A percentile compares a stretch with the other conserved stretches of the same genome.
These are phyloP conservation scores for Barbarea vulgaris DNA, from an alignment of 345 rosid species.

Conservation along the genomic window DNA sequence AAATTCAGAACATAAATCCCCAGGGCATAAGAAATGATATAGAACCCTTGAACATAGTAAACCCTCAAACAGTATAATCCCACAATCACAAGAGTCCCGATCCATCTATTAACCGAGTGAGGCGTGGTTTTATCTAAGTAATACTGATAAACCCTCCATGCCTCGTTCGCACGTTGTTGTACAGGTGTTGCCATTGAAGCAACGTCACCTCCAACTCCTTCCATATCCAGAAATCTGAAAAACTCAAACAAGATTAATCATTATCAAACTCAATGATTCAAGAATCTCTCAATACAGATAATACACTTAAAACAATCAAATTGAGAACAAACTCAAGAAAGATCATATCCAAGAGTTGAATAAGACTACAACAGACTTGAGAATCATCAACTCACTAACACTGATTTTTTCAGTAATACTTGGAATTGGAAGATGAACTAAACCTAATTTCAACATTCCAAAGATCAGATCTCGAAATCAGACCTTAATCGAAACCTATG, in stretches of 20 bases:
- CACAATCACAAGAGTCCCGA: conserved; percentile 56
- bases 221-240: conserved; percentile 57
- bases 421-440: background rate
- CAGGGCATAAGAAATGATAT: conserved; percentile 75
- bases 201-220: conserved; percentile 65
- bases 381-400: background rate
- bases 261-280: background rate
- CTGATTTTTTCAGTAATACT: background rate
- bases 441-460: background rate
- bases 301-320: too few species aligned
- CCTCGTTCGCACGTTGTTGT: conserved; percentile 59
- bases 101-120: conserved; percentile 70
- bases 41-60: conserved; percentile 74
- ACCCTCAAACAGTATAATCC: conserved; percentile 64
- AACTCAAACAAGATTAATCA: conserved; percentile 26
- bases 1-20: conserved; percentile 80
- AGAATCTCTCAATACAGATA: background rate
- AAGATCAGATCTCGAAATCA: background rate
- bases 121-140: conserved; percentile 86
- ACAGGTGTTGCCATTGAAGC: conserved; percentile 60
- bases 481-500: background rate
- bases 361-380: background rate
- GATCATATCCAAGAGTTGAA: too few species aligned
- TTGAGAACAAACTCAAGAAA: too few species aligned
- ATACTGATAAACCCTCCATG: conserved; percentile 73